These are phyloP conservation scores for Glarea lozoyensis DNA, from an alignment of 495 filamentous ascomycete species.

Conservation along the genomic window DNA sequence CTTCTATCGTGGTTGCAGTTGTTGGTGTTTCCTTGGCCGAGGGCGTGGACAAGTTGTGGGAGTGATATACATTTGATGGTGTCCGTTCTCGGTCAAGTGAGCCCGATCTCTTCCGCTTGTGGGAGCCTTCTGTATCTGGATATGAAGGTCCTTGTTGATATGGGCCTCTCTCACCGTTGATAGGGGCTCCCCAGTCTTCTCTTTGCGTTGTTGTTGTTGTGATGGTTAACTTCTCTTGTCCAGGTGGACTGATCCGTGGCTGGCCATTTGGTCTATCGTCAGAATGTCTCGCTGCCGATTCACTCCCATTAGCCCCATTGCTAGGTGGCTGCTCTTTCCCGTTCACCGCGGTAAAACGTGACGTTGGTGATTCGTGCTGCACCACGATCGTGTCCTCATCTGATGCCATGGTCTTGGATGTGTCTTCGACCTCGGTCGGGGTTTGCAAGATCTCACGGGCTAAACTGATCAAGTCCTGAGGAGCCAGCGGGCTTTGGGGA, in stretches of 20 bases:
- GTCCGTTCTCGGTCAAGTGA: conserved; percentile 30
- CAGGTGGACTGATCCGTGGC: conserved; percentile 19
- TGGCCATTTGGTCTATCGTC: conserved; percentile 20
- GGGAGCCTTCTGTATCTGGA: conserved; percentile 30
- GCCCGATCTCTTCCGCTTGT: conserved; percentile 46
- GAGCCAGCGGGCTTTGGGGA: background rate
- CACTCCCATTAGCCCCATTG: conserved; percentile 10
- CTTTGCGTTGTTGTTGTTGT: conserved; percentile 18
- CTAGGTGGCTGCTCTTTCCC: conserved; percentile 12
- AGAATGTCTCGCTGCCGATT: conserved; percentile 9
- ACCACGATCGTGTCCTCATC: conserved; percentile 3
- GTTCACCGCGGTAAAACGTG: conserved; percentile 23
- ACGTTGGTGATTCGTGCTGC: conserved; percentile 15
- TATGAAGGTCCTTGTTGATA: conserved; percentile 23
- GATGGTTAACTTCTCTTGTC: conserved; percentile 22
- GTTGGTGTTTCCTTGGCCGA: conserved; percentile 28
- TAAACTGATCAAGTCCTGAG: conserved; percentile 11
- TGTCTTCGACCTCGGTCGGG: background rate
- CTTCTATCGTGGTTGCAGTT: conserved; percentile 20
- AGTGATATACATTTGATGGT: conserved; percentile 22
- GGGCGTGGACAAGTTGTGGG: conserved; percentile 25
- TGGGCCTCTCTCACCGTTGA: conserved; percentile 11
- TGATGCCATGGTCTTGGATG: conserved; percentile 5
- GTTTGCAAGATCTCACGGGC: conserved; percentile 8
- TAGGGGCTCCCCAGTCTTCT: conserved; percentile 18